Percentiles rank a stretch among this genome's conserved stretches.
phyloP scores from a whole-genome alignment of 2,329 filamentous ascomycete genomes.

The Sarocladium kiliense region DNA sequence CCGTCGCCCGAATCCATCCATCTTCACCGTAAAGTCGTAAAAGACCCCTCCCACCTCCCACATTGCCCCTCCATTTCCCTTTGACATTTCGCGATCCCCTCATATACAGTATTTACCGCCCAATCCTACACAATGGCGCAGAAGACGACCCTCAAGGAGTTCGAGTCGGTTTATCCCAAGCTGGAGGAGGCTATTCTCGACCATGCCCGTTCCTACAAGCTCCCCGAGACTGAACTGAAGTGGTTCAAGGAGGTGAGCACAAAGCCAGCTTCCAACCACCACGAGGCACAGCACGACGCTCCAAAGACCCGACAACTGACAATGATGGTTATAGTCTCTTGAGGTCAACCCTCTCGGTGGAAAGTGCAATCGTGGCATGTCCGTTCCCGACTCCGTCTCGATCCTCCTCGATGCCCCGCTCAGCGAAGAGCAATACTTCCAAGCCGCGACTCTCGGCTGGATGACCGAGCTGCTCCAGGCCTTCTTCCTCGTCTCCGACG shows the following conservation, averaged over 20 bases:
- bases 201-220: slow-evolving; percentile 74
- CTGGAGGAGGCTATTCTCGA: slow-evolving; percentile 77
- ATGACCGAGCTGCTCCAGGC: slow-evolving; percentile 97
- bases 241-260: slow-evolving; percentile 76
- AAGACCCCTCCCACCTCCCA: background rate
- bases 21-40: slow-evolving; percentile 1
- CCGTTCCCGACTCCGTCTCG: slow-evolving; percentile 84
- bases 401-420: slow-evolving; percentile 70
- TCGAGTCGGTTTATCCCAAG: slow-evolving; percentile 84
- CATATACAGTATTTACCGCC: background rate
- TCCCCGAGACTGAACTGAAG: slow-evolving; percentile 72
- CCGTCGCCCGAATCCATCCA: background rate
- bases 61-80: background rate
- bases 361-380: slow-evolving; percentile 99
- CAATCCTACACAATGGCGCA: slow-evolving; percentile 48
- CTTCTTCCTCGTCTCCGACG: slow-evolving; percentile 97
- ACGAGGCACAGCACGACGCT: background rate
- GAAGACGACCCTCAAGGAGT: slow-evolving; percentile 75
- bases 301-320: background rate
- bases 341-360: slow-evolving; percentile 85
- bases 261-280: background rate
- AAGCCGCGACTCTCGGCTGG: slow-evolving; percentile 86
- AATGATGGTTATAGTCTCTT: slow-evolving; percentile 56
- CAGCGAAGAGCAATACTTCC: slow-evolving; percentile 78
- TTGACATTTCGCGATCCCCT: background rate